Evolutionary conservation across 1,284 basidiomycete species (phyloP).

Genomic region (Pseudozyma tsukubaensis): DNA sequence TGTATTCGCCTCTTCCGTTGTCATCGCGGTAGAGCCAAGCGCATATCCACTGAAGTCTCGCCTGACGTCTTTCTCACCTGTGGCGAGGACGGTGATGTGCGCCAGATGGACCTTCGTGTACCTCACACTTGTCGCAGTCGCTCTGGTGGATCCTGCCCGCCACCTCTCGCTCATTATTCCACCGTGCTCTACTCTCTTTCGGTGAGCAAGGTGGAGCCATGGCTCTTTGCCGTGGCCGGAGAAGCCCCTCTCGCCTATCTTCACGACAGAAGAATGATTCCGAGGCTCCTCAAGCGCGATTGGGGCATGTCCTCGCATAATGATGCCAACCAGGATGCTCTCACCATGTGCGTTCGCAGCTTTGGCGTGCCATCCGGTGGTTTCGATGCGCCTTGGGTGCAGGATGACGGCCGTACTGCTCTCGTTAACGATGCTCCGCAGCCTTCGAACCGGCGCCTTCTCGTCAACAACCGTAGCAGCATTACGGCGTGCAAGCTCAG

Average conservation of each 20-base stretch:
- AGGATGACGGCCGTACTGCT: conserved; percentile 24
- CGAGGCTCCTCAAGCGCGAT: conserved; percentile 76
- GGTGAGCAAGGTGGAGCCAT: conserved; percentile 70
- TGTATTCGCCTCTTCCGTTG: conserved; percentile 62
- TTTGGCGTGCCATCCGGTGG: conserved; percentile 76
- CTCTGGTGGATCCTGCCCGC: conserved; percentile 71
- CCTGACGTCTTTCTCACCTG: conserved; percentile 87
- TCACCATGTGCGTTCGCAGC: conserved; percentile 83
- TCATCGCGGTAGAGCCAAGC: conserved; percentile 72
- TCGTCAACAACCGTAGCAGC: conserved; percentile 32
- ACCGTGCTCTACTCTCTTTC: conserved; percentile 71
- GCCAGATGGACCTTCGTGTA: conserved; percentile 86
- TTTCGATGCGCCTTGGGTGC: conserved; percentile 26
- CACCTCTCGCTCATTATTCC: conserved; percentile 74
- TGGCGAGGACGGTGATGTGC: conserved; percentile 76
- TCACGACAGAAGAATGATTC: conserved; percentile 84
- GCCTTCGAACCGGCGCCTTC: conserved; percentile 8
- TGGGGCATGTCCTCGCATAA: conserved; percentile 75
- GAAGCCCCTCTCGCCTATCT: conserved; percentile 78
- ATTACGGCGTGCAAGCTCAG: conserved; percentile 67
- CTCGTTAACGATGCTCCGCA: conserved; percentile 11
- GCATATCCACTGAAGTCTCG: conserved; percentile 83
- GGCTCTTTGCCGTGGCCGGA: conserved; percentile 72
- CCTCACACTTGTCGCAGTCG: conserved; percentile 73
- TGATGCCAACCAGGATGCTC: conserved; percentile 70